phyloP scores from a whole-genome alignment of 2,329 filamentous ascomycete genomes.

The Penicillium hordei region DNA sequence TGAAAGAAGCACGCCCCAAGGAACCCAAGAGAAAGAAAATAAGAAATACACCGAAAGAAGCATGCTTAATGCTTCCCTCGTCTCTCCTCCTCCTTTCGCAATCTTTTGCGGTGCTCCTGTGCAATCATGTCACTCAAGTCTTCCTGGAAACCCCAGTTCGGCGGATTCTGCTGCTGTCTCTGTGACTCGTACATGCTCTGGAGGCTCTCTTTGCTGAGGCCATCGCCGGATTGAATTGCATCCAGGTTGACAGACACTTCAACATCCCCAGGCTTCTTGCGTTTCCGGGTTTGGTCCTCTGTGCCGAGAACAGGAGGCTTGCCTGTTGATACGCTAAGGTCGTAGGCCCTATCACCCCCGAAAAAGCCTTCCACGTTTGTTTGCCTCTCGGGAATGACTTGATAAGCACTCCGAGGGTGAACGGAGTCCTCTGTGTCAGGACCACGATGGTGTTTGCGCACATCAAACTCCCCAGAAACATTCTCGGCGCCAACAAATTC shows the following conservation, averaged over 20 bases:
- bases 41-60: not conserved
- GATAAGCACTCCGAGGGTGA: conserved; percentile 76
- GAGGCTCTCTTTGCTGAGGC: conserved; percentile 81
- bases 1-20: not conserved
- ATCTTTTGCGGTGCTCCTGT: conserved; percentile 83
- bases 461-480: conserved; percentile 81
- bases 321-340: conserved; percentile 65
- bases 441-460: conserved; percentile 81
- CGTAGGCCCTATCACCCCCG: conserved; percentile 89
- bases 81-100: conserved; percentile 83
- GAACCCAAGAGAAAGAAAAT: not conserved
- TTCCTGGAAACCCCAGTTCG: conserved; percentile 77
- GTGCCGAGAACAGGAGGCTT: conserved; percentile 73
- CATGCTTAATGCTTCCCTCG: conserved; percentile 54
- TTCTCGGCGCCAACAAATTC: conserved; percentile 75
- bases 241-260: conserved; percentile 91
- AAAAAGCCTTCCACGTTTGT: conserved; percentile 90
- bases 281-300: conserved; percentile 74
- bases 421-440: conserved; percentile 82
- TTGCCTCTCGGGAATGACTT: conserved; percentile 84
- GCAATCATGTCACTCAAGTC: conserved; percentile 96
- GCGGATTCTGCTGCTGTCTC: conserved; percentile 64
- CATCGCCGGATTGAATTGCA: conserved; percentile 69
- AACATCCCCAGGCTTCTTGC: conserved; percentile 95
- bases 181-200: conserved; percentile 74